Conservation (phyloP, 305 asterid genomes). For the Solanum hybrid region DNA sequence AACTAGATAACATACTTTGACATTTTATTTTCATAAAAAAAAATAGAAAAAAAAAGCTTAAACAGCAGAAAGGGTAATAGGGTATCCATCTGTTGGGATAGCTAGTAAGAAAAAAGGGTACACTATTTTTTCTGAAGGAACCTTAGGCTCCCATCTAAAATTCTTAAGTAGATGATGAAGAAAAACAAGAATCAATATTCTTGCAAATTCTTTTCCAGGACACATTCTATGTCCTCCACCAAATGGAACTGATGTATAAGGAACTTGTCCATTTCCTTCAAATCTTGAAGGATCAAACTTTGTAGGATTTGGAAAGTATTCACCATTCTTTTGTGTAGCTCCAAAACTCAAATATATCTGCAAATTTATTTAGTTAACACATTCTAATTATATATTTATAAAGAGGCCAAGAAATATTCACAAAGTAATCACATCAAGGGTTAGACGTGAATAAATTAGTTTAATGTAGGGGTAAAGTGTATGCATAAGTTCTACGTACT, state of each 20-base stretch:
- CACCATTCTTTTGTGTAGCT: not conserved
- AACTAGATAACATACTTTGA: not conserved
- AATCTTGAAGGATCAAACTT: not conserved
- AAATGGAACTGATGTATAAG: not conserved
- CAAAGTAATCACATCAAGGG: not conserved
- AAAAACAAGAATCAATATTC: not conserved
- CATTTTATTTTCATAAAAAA: not conserved
- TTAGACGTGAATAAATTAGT: not conserved
- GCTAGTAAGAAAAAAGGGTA: not conserved
- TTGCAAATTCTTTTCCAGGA: not conserved
- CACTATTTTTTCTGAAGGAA: not conserved
- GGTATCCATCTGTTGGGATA: not conserved
- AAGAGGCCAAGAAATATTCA: too few species aligned
- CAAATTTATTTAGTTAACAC: not conserved
- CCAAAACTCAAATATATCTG: not conserved
- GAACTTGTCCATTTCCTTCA: not conserved
- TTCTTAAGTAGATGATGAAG: not conserved
- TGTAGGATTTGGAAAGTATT: not conserved
- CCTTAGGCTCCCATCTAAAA: not conserved
- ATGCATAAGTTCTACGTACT: not conserved
- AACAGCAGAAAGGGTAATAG: not conserved
- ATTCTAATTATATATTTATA: too few species aligned
- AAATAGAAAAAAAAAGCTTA: too few species aligned
- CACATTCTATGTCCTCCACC: not conserved
- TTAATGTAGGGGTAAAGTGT: not conserved